Base-by-base conservation (phyloP, 495 filamentous ascomycete species). In the Lineolata rhizophorae region DNA sequence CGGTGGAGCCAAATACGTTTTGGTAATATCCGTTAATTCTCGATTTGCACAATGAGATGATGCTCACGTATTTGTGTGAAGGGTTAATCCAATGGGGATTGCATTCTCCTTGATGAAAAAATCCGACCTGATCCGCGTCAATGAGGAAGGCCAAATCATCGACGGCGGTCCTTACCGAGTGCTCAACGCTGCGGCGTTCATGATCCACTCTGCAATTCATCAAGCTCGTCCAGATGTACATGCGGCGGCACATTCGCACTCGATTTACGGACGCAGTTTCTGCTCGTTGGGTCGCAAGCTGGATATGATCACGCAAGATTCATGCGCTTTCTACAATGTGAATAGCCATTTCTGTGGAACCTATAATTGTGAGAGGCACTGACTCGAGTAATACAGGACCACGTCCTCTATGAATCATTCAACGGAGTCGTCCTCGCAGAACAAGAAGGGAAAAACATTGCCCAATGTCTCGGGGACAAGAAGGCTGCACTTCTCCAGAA, bases 31-130 rank as follows among this genome's bases (percentile, higher is more conserved):
- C n/a, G n/a, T n/a, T n/a, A n/a, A n/a, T n/a, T n/a, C n/a, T n/a
- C n/a, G n/a, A n/a, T n/a, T n/a, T n/a, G n/a, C n/a, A n/a, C n/a
- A n/a, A n/a, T n/a, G n/a, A n/a, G n/a, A n/a, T n/a, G n/a, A n/a
- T n/a, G n/a, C n/a, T n/a, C n/a, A n/a, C n/a, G n/a, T n/a, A n/a
- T n/a, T n/a, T n/a, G n/a, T n/a, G n/a, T n/a, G n/a, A n/a, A n/a
- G n/a, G 77, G 76, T 83, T 14, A 83, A 83, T 38, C 78, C 78
- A 0, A 76, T 82, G 41, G 76, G 78, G 19, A 60, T 69, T 6
- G 61, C 71, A 0, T 83, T 80, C 51, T 65, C 63, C 14, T 48
- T 71, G 34, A 75, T 84, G 30, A 76, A 66, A 34, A 61, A 61
- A 18, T 71, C 64, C 6, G 74, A 81, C 44, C 58, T 85, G 18